phyloP scores from a whole-genome alignment of 2,329 filamentous ascomycete genomes.

The Nemania bipapillata region DNA sequence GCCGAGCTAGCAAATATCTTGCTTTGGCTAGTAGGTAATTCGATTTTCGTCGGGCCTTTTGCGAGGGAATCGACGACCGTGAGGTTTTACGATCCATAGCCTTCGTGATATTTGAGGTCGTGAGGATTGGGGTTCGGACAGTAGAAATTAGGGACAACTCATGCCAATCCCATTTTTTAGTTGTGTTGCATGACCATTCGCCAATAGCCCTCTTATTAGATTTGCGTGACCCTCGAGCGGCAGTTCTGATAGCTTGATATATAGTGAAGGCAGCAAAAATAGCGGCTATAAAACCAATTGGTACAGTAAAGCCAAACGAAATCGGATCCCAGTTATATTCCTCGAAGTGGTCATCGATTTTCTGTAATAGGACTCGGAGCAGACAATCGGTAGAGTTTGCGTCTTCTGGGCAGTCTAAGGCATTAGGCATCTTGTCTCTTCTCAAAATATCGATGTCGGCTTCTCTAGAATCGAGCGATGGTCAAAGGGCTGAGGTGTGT shows the following conservation, averaged over 20 bases:
- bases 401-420: constrained; percentile 5
- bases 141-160: background rate
- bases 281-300: constrained; percentile 15
- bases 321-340: constrained; percentile 15
- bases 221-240: constrained; percentile 1
- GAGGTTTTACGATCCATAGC: background rate
- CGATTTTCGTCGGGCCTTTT: background rate
- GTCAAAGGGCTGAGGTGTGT: too few species aligned
- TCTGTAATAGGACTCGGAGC: background rate
- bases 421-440: background rate
- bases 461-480: too few species aligned
- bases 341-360: background rate
- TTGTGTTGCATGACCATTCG: constrained; percentile 10
- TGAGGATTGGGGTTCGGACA: constrained; percentile 9
- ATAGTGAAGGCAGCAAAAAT: constrained; percentile 7
- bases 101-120: background rate
- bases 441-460: too few species aligned
- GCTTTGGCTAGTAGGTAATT: too few species aligned
- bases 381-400: constrained; percentile 18
- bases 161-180: constrained; percentile 13
- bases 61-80: background rate
- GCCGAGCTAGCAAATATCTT: too few species aligned
- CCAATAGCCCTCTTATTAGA: constrained; percentile 10
- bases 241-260: background rate
- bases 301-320: constrained; percentile 10